Percentiles rank a stretch among this genome's conserved stretches.
These are phyloP conservation scores for Voacanga thouarsii DNA, from an alignment of 257 asterid genomes.

Conservation along the genomic window DNA sequence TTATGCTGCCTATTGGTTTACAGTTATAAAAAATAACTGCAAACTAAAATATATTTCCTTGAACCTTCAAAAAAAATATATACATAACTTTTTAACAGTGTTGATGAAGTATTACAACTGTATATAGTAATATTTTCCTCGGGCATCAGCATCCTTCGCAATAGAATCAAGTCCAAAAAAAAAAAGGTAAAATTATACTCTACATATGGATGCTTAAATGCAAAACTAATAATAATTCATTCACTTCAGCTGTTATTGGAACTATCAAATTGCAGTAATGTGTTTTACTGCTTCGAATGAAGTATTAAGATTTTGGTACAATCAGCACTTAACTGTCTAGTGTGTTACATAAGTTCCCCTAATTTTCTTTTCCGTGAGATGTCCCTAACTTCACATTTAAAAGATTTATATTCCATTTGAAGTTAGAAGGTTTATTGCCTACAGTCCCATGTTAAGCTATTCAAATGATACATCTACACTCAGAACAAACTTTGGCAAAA, in stretches of 20 bases:
- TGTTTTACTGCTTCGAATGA: background rate
- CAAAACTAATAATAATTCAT: too few relatives aligned
- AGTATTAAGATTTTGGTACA: background rate
- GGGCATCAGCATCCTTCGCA: background rate
- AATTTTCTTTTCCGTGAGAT: background rate
- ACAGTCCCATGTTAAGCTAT: background rate
- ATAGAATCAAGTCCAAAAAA: too few relatives aligned
- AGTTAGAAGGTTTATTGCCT: background rate
- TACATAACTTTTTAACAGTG: too few relatives aligned
- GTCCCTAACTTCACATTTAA: background rate
- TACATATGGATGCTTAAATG: background rate
- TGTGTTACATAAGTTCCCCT: background rate
- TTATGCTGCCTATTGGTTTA: background rate
- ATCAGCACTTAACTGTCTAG: background rate
- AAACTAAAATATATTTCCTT: background rate
- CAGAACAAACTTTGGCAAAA: conserved; percentile 6
- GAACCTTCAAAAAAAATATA: too few relatives aligned
- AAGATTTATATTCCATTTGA: background rate
- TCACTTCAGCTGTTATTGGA: background rate
- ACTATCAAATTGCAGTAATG: background rate
- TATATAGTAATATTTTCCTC: background rate
- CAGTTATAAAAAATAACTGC: background rate
- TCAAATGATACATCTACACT: background rate
- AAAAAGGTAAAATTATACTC: background rate
- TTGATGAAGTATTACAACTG: background rate